phyloP scores from a whole-genome alignment of 192 early-diverging fungal species.

The Funneliformis mosseae region DNA sequence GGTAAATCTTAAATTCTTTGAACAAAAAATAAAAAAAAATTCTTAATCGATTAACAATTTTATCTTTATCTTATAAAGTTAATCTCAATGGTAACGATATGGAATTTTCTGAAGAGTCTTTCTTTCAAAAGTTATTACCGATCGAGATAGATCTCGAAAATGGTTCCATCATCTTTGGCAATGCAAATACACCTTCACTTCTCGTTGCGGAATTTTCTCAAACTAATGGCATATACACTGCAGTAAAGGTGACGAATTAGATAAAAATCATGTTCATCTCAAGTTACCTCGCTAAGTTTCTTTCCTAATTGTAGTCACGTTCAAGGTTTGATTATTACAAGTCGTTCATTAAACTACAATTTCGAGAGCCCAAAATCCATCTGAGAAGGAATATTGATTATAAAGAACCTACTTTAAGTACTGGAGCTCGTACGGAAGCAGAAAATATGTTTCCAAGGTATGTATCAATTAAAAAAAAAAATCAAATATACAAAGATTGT shows the following conservation, averaged over 20 bases:
- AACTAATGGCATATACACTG: slow-evolving; percentile 59
- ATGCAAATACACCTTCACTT: slow-evolving; percentile 64
- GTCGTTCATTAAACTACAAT: slow-evolving; percentile 52
- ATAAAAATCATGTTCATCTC: not conserved
- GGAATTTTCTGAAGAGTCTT: slow-evolving; percentile 39
- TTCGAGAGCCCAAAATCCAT: slow-evolving; percentile 56
- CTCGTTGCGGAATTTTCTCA: slow-evolving; percentile 61
- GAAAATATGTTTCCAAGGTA: not conserved
- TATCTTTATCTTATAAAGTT: slow-evolving; percentile 22
- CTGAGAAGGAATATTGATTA: slow-evolving; percentile 68
- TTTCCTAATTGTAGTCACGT: slow-evolving; percentile 43
- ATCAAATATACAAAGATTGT: not conserved
- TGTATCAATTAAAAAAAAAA: not conserved
- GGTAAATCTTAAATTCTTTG: slow-evolving; percentile 5
- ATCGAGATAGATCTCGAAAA: slow-evolving; percentile 63
- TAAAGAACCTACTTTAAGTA: slow-evolving; percentile 35
- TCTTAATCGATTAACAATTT: not conserved
- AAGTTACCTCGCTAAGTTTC: not conserved
- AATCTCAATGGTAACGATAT: slow-evolving; percentile 38
- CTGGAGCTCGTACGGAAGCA: not conserved
- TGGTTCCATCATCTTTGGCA: slow-evolving; percentile 74
- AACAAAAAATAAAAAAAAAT: not conserved
- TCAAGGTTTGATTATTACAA: slow-evolving; percentile 63
- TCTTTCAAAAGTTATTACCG: slow-evolving; percentile 65
- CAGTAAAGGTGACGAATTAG: slow-evolving; percentile 40